Conservation (phyloP, 2,329 filamentous ascomycete species). For the Neobulgaria alba region DNA sequence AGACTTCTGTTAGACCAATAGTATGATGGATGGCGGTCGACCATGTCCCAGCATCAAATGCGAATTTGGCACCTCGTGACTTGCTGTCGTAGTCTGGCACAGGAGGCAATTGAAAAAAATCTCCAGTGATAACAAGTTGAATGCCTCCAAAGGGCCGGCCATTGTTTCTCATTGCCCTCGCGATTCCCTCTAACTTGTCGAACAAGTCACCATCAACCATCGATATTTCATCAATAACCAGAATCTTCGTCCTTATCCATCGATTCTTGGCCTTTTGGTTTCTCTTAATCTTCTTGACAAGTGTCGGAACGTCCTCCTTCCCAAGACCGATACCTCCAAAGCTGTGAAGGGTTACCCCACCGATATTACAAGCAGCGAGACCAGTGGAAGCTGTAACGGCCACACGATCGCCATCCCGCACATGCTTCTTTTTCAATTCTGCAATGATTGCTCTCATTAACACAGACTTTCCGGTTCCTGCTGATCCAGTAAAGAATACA, state of each 20-base stretch:
- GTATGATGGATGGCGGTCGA: conserved; percentile 88
- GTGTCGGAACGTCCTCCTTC: conserved; percentile 71
- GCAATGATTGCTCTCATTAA: conserved; percentile 86
- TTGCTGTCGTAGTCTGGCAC: conserved; percentile 66
- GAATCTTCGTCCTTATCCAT: conserved; percentile 80
- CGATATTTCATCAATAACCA: conserved; percentile 91
- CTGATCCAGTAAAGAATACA: conserved; percentile 96
- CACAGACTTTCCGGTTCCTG: conserved; percentile 94
- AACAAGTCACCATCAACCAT: conserved; percentile 98
- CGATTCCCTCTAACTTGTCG: conserved; percentile 88
- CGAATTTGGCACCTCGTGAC: conserved; percentile 65
- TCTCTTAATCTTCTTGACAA: conserved; percentile 84
- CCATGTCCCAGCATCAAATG: conserved; percentile 90
- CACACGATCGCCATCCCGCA: conserved; percentile 69
- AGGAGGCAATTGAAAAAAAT: conserved; percentile 95
- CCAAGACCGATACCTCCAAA: conserved; percentile 93
- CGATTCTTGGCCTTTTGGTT: conserved; percentile 82
- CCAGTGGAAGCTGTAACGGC: conserved; percentile 95
- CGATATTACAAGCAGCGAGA: conserved; percentile 92
- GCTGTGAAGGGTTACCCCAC: conserved; percentile 90
- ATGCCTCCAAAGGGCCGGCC: conserved; percentile 92
- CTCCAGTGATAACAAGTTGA: conserved; percentile 88
- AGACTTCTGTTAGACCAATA: conserved; percentile 89
- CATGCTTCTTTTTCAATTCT: conserved; percentile 68
- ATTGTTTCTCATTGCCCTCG: conserved; percentile 78